Base-by-base conservation (phyloP, 2,329 filamentous ascomycete genomes). In the Calycina marina region DNA sequence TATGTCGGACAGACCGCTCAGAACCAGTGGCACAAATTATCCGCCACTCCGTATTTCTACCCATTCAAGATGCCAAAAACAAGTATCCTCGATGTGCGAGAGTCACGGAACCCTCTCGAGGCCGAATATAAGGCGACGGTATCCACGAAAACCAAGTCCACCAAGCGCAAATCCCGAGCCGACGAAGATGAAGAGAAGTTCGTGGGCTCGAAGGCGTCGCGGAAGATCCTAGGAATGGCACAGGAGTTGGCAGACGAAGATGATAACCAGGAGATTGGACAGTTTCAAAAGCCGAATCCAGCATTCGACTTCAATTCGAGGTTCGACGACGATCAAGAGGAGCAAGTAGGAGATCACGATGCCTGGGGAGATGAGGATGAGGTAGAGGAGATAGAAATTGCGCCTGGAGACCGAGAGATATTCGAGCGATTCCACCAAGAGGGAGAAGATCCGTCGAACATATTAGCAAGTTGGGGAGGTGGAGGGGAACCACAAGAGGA, bases 351-450 rank as follows among this genome's bases (percentile, higher is more conserved):
- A 34, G 65, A 63, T 11, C 70, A 74, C 9, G 61, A 79, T 35
- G 77, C 74, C 14, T 88, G 82, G 71, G 80, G 79, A 15, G 79
- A 84, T 28, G 82, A 88, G 18, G 81, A 85, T 20, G 77, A 79
- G 29, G 69, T 71, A 3, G 71, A 81, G 43, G 71, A 79, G 41
- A 61, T 81, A 43, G 88, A 94, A 53, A 68, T 96, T 25, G 84
- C 93, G 42, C 85, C 88, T 2, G 74, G 79, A 38, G 90, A 98
- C 44, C 65, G 93, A 40, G 84, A 86, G 31, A 79, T 78, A 34
- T 98, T 93, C 63, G 82, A 88, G 56, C 85, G 79, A 49, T 96
- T 94, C 54, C 70, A 94, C 46, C 82, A 76, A 5, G 67, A 65
- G 16, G 66, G 80, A 45, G 77, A 84, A 40, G 52, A 52, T 42